Conservation (phyloP, 805 yeast genomes). For the Brettanomyces nanus region DNA sequence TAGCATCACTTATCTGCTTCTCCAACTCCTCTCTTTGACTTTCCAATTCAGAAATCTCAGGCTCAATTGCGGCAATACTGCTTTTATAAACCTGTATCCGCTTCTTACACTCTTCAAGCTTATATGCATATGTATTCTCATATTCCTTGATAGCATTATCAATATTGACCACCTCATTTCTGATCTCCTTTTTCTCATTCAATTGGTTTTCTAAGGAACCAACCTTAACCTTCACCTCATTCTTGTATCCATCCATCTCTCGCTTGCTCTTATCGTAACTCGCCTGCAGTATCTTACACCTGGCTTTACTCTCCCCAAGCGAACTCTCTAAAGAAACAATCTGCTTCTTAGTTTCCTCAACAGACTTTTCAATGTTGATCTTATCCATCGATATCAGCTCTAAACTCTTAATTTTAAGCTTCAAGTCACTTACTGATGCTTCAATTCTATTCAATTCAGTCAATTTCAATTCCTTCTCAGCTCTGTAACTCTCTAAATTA, state of each 20-base stretch:
- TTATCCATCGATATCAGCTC: conserved; percentile 45
- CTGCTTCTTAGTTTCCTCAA: conserved; percentile 28
- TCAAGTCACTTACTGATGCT: conserved; percentile 42
- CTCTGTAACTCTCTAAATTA: conserved; percentile 24
- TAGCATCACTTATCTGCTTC: conserved; percentile 42
- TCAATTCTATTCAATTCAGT: conserved; percentile 40
- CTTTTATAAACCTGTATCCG: conserved; percentile 20
- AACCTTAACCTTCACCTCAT: conserved; percentile 3
- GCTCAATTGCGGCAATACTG: conserved; percentile 1
- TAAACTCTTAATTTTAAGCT: conserved; percentile 41
- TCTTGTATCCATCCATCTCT: not conserved
- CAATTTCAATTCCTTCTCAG: conserved; percentile 36
- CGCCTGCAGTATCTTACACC: conserved; percentile 3
- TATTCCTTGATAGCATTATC: conserved; percentile 34
- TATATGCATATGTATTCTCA: conserved; percentile 13
- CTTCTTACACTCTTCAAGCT: conserved; percentile 19
- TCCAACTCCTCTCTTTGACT: conserved; percentile 63
- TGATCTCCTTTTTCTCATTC: conserved; percentile 33
- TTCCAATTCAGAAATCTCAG: conserved; percentile 29
- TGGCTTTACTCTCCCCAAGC: not conserved
- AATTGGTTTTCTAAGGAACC: conserved; percentile 6
- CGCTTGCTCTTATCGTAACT: conserved; percentile 2
- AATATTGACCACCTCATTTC: conserved; percentile 32
- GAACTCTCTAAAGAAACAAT: not conserved
- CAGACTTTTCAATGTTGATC: conserved; percentile 29